phyloP scores from a whole-genome alignment of 2,329 filamentous ascomycete species.

The Cytospora chrysosperma region DNA sequence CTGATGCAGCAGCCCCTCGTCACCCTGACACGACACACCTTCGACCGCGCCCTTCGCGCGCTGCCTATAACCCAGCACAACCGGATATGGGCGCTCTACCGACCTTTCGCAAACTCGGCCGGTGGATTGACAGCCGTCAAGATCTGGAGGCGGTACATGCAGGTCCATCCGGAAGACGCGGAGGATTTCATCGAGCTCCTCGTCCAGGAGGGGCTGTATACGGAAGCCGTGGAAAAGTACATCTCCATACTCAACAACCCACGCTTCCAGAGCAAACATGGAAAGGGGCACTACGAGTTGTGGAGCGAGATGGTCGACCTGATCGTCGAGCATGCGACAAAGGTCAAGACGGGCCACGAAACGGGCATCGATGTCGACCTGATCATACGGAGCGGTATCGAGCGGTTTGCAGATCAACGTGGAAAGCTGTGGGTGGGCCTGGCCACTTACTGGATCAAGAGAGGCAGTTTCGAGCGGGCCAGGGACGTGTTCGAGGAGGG shows the following conservation, averaged over 20 bases:
- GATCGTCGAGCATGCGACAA: constrained; percentile 83
- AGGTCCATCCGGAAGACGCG: constrained; percentile 90
- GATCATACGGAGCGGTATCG: constrained; percentile 89
- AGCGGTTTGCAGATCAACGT: constrained; percentile 86
- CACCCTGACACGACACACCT: constrained; percentile 80
- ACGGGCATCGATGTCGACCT: constrained; percentile 85
- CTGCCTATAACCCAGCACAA: constrained; percentile 94
- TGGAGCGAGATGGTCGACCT: constrained; percentile 98
- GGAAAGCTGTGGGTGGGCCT: constrained; percentile 94
- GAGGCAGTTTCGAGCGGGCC: constrained; percentile 87
- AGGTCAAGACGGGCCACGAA: constrained; percentile 78
- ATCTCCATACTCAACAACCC: constrained; percentile 90
- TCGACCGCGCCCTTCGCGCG: constrained; percentile 88
- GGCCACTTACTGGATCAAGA: constrained; percentile 94
- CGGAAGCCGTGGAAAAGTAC: constrained; percentile 87
- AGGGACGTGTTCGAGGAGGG: constrained; percentile 94
- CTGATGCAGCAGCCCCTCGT: constrained; percentile 89
- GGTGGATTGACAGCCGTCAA: constrained; percentile 87
- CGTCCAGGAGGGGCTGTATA: constrained; percentile 77
- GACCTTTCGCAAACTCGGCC: constrained; percentile 86
- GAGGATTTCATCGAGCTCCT: constrained; percentile 95
- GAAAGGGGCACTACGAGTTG: constrained; percentile 92
- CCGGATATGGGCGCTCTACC: constrained; percentile 89
- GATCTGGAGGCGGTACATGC: constrained; percentile 95
- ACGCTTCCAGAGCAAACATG: constrained; percentile 86